A percentile compares a stretch with the other conserved stretches of the same genome.
Conservation (phyloP, 2,329 filamentous ascomycete genomes). For the Cladosporium sp. region DNA sequence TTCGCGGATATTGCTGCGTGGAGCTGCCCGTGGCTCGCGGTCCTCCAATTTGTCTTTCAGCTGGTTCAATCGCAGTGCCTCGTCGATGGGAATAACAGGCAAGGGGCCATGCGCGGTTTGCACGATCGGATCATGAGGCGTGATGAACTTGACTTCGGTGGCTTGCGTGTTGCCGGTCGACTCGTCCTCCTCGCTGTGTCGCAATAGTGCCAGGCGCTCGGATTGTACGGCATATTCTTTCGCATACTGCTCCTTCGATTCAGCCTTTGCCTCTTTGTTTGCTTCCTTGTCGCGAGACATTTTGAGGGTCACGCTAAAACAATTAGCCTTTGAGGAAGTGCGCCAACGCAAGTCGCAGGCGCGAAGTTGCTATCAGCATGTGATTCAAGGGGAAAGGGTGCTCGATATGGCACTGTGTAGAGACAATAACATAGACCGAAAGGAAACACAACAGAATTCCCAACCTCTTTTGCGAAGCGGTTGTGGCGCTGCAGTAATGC, state of each 20-base stretch:
- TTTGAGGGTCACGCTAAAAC: not conserved
- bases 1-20: constrained; percentile 41
- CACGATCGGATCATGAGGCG: constrained; percentile 71
- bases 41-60: constrained; percentile 56
- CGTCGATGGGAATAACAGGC: constrained; percentile 68
- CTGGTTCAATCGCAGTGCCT: constrained; percentile 70
- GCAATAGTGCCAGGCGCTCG: constrained; percentile 47
- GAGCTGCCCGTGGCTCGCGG: constrained; percentile 35
- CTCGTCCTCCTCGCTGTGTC: constrained; percentile 44
- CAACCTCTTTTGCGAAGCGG: not conserved
- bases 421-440: not conserved
- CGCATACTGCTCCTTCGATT: constrained; percentile 4
- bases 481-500: constrained; percentile 3
- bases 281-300: not conserved
- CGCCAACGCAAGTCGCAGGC: not conserved
- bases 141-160: constrained; percentile 63
- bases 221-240: constrained; percentile 63
- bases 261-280: not conserved
- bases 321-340: not conserved
- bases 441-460: not conserved
- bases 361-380: not conserved
- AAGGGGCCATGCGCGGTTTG: constrained; percentile 67
- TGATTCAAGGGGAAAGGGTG: not conserved
- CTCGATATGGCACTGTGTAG: not conserved
- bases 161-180: constrained; percentile 55